Evolutionary conservation across 768 basidiomycete species (phyloP), one percentile per base, ranked within the genome.

Genomic region (Termitomyces sp.): DNA sequence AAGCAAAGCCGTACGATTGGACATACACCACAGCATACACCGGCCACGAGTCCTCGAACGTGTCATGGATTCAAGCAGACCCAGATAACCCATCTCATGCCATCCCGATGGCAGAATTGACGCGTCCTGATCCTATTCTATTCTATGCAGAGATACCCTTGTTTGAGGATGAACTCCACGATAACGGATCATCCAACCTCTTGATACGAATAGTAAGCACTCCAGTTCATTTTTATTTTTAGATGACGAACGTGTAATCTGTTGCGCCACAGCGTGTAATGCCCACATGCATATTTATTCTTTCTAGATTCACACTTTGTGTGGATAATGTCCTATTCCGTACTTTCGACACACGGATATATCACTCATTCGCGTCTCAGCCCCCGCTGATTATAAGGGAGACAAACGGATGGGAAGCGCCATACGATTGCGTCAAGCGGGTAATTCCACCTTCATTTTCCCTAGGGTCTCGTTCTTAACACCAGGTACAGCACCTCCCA

Each of bases 241-340:
- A 5, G 9, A 33, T 28, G 6, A 16, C 48, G 26, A 36, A 55
- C 30, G 32, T 40, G 36, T 43, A 26, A 58, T 54, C 2, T 40
- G 40, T 56, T 40, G 32, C 58, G 41, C 60, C 47, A 26, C 68
- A 98, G 95, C 88, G 97, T 51, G 95, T 99, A 46, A 99, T 98
- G 95, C 94, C 95, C 3, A 88, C 87, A 8, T 98, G 91, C 56
- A 80, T 98, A 62, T 98, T 98, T 73, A 83, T 98, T 63, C 85
- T 99, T 9, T 79, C 86, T 1, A 85, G 97, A 13, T 93, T 96
- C 70, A 93, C 89, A n/a, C 80, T 99, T 5, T 86, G 97, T 26
- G 95, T 99, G 50, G 97, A 99, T 69, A 84, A 89, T 56, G 96
- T 99, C 48, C 84, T 98, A 50, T 98, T 98, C 75, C 83, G 97